Percentiles rank a stretch among this genome's conserved stretches.
phyloP scores from a whole-genome alignment of 441 rosid species.

The Adansonia grandidieri region DNA sequence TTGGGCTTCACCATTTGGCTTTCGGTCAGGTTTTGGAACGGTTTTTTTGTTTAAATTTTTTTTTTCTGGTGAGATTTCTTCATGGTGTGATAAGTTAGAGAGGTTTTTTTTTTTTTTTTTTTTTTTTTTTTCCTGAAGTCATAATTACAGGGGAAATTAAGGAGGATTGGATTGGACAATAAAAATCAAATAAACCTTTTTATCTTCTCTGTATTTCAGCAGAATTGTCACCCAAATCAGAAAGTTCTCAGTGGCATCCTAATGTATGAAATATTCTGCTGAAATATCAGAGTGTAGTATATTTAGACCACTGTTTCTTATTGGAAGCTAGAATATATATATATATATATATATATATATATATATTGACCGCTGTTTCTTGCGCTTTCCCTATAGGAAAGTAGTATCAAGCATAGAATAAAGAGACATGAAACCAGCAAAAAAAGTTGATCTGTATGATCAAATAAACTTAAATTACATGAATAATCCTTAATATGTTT shows the following conservation, averaged over 20 bases:
- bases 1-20: too few species aligned
- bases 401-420: background rate
- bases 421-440: background rate
- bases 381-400: background rate
- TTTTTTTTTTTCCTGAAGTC: too few species aligned
- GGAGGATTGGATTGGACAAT: too few species aligned
- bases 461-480: background rate
- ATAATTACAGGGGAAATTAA: too few species aligned
- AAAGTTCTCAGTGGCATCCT: background rate
- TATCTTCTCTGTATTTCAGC: background rate
- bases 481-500: background rate
- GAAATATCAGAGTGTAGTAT: too few species aligned
- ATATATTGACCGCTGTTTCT: background rate
- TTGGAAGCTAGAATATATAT: background rate
- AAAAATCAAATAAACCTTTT: too few species aligned
- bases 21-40: too few species aligned
- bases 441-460: background rate
- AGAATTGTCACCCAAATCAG: background rate
- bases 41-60: too few species aligned
- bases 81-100: too few species aligned
- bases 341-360: background rate
- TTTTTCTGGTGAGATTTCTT: too few species aligned
- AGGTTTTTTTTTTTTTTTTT: too few species aligned
- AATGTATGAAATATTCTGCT: background rate
- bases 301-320: too few species aligned